Evolutionary conservation across 1,284 basidiomycete species (phyloP).

Genomic region (Trichosporon sp.): DNA sequence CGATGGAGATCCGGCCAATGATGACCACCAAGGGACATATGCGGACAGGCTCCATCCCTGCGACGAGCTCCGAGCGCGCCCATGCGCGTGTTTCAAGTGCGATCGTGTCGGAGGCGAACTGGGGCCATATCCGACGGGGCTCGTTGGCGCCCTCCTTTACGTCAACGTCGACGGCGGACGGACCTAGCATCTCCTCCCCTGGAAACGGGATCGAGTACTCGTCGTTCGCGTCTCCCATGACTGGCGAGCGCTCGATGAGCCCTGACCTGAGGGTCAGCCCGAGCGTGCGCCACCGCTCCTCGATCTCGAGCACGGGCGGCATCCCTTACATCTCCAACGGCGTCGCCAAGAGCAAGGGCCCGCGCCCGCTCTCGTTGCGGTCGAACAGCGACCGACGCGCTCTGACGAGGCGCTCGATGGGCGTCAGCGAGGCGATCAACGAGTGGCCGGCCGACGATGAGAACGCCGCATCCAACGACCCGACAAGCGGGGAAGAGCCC

Average conservation of each 20-base stretch:
- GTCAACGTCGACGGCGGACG: slow-evolving; percentile 30
- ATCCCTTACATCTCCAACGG: slow-evolving; percentile 45
- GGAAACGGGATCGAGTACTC: slow-evolving; percentile 23
- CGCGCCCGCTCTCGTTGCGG: slow-evolving; percentile 4
- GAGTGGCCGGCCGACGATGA: slow-evolving; percentile 21
- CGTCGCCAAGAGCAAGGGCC: slow-evolving; percentile 32
- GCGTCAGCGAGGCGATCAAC: slow-evolving; percentile 36
- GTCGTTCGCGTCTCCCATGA: slow-evolving; percentile 6
- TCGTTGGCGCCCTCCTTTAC: slow-evolving; percentile 41
- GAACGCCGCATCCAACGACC: slow-evolving; percentile 6
- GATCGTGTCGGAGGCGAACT: slow-evolving; percentile 20
- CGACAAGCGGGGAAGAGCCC: not conserved
- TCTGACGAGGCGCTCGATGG: slow-evolving; percentile 14
- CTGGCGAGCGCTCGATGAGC: not conserved
- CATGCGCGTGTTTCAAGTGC: slow-evolving; percentile 17
- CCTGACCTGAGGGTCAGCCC: slow-evolving; percentile 7
- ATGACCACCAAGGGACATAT: slow-evolving; percentile 1
- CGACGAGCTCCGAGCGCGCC: slow-evolving; percentile 2
- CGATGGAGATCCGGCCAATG: slow-evolving; percentile 10
- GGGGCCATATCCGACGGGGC: slow-evolving; percentile 36
- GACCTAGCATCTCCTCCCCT: slow-evolving; percentile 23
- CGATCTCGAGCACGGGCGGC: slow-evolving; percentile 19
- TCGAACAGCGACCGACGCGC: slow-evolving; percentile 8
- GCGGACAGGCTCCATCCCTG: slow-evolving; percentile 15
- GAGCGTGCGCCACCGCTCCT: not conserved